Evolutionary conservation across 2,329 filamentous ascomycete genomes (phyloP), one percentile per base, ranked within the genome.

Genomic region (Talaromyces albobiverticillius): DNA sequence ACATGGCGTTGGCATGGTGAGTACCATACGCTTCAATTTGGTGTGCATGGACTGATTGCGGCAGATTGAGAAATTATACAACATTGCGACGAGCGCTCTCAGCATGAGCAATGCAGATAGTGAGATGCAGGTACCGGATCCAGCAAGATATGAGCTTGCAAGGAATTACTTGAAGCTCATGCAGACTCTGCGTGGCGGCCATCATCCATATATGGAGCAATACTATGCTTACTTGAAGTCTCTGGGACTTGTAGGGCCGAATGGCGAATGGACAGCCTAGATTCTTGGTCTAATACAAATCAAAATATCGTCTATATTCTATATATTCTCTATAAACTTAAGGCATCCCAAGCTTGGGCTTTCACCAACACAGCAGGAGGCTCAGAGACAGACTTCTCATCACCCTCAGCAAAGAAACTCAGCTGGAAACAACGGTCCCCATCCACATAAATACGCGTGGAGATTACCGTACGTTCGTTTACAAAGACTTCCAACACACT

Each of bases 401-500:
- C 42, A 23, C 14, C 42, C 23, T 46, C 45, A 4, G 45, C 45
- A 46, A 46, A 46, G 26, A 46, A 46, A 31, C n/a, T 20, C 25
- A 46, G n/a, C 25, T 16, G 13, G n/a, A 22, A 46, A 46, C 45
- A 34, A 36, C 14, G 50, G 42, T 45, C 42, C 7, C 14, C 22
- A n/a, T 45, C 42, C 10, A 45, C 20, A 73, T 54, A 76, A 3
- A 75, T 61, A 3, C 69, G 63, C 1, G 76, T 76, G 1, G 70
- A 68, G 14, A 78, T 69, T 2, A 68, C 72, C 13, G 69, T 74
- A 31, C 76, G 64, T 8, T 67, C 68, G 54, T 79, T 78, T 5
- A 74, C 70, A 56, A 78, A 79, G 0, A 78, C 68, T 57, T 79
- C 76, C 2, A 79, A 59, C 5, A 76, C 72, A 20, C 70, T 73